Conservation (phyloP, 2,329 filamentous ascomycete genomes). For the Aspergillus pseudonomiae region DNA sequence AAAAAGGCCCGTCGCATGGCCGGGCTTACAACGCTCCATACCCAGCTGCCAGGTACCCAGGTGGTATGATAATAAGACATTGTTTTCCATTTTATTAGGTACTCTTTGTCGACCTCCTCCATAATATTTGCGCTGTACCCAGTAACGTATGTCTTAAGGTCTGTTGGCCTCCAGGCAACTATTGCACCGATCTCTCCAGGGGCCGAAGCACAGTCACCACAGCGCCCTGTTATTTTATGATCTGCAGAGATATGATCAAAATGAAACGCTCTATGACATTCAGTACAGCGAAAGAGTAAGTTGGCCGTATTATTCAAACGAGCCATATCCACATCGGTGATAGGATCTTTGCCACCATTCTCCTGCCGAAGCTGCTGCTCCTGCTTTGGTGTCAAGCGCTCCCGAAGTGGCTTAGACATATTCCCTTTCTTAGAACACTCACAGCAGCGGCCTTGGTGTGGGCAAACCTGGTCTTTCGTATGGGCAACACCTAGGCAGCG, state of each 20-base stretch:
- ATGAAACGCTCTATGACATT: constrained; percentile 80
- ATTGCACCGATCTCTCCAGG: constrained; percentile 72
- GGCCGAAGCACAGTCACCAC: constrained; percentile 71
- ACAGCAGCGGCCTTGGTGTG: constrained; percentile 72
- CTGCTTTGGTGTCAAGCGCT: constrained; percentile 71
- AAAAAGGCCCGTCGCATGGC: constrained; percentile 74
- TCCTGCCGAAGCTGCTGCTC: constrained; percentile 82
- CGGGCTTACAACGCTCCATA: constrained; percentile 69
- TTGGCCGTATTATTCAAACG: constrained; percentile 75
- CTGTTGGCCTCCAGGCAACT: constrained; percentile 81
- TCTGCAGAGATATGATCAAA: constrained; percentile 73
- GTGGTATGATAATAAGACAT: constrained; percentile 78
- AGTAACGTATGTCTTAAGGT: constrained; percentile 58
- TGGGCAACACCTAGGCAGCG: constrained; percentile 72
- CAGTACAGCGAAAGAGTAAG: constrained; percentile 79
- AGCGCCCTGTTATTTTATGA: constrained; percentile 62
- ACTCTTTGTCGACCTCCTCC: constrained; percentile 82
- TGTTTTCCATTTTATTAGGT: constrained; percentile 84
- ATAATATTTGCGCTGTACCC: constrained; percentile 59
- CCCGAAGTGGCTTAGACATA: constrained; percentile 75
- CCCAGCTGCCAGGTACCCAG: constrained; percentile 91
- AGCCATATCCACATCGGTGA: constrained; percentile 62
- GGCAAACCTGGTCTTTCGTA: constrained; percentile 70
- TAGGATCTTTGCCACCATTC: constrained; percentile 77
- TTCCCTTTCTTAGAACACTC: constrained; percentile 66